A percentile compares a stretch with the other conserved stretches of the same genome.
These are phyloP conservation scores for Boletus sp. DNA, from an alignment of 768 basidiomycete species.

Conservation along the genomic window DNA sequence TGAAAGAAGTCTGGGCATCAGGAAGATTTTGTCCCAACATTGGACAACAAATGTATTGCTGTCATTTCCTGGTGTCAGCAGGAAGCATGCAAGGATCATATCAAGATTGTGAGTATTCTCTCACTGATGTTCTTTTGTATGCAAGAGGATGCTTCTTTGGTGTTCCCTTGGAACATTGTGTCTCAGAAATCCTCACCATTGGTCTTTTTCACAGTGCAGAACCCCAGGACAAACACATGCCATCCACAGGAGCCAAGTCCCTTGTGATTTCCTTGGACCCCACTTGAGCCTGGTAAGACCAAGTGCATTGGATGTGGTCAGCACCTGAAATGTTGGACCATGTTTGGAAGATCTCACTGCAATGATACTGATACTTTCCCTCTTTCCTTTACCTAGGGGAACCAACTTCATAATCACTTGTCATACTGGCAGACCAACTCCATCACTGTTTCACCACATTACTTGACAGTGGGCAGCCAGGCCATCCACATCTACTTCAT, in stretches of 20 bases:
- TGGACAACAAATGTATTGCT: slow-evolving; percentile 85
- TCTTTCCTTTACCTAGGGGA: no score
- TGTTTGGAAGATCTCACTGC: slow-evolving; percentile 80
- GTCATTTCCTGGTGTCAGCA: slow-evolving; percentile 96
- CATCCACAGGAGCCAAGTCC: slow-evolving; percentile 96
- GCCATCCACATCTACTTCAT: no score
- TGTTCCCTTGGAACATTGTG: no score
- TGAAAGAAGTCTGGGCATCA: slow-evolving; percentile 79
- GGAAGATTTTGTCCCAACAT: slow-evolving; percentile 89
- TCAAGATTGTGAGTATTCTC: slow-evolving; percentile 74
- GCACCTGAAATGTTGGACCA: slow-evolving; percentile 92
- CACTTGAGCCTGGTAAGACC: slow-evolving; percentile 80
- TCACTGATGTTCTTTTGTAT: background rate
- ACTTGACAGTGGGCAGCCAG: no score
- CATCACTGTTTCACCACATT: no score
- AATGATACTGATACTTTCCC: no score
- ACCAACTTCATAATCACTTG: no score
- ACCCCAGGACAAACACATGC: slow-evolving; percentile 90
- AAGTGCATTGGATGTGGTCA: slow-evolving; percentile 88
- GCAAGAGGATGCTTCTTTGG: background rate
- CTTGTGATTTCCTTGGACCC: slow-evolving; percentile 88
- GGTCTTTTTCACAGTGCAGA: slow-evolving; percentile 55
- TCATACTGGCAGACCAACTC: no score
- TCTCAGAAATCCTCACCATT: background rate
- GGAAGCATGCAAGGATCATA: slow-evolving; percentile 93